Evolutionary conservation across 2,329 filamentous ascomycete species (phyloP).

Genomic region (Hansfordia pulvinata): DNA sequence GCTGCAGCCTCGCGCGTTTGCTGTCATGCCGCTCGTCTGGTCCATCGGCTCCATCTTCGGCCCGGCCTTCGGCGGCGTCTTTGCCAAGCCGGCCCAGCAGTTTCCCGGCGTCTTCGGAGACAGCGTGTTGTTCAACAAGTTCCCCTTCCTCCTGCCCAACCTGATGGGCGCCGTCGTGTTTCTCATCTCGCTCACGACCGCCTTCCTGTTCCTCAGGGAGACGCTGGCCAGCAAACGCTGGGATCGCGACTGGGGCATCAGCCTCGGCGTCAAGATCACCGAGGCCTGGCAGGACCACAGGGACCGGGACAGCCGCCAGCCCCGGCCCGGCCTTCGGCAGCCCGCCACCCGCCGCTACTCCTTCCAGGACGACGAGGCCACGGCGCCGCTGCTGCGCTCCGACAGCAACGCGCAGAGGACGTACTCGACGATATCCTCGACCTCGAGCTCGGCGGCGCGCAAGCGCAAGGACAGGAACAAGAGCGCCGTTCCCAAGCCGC

Average conservation of each 20-base stretch:
- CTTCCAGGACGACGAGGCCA: conserved; percentile 41
- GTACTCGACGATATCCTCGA: no score
- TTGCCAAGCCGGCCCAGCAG: conserved; percentile 68
- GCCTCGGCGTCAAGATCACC: conserved; percentile 55
- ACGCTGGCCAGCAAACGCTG: conserved; percentile 62
- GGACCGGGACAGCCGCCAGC: conserved; percentile 11
- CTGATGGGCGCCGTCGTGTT: conserved; percentile 66
- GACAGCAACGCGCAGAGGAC: conserved; percentile 6
- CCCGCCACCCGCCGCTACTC: conserved; percentile 25
- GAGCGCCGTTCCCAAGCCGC: conserved; percentile 7
- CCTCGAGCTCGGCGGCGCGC: no score
- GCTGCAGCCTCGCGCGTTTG: conserved; percentile 79
- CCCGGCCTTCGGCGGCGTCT: conserved; percentile 73
- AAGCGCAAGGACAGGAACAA: conserved; percentile 8
- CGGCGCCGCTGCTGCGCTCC: conserved; percentile 36
- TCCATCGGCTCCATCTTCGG: conserved; percentile 79
- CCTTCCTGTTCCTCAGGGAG: conserved; percentile 73
- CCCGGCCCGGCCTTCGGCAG: not conserved
- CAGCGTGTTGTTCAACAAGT: conserved; percentile 55
- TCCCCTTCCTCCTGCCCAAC: conserved; percentile 78
- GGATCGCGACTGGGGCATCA: conserved; percentile 59
- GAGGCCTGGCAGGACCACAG: conserved; percentile 17
- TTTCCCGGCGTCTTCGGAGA: conserved; percentile 58
- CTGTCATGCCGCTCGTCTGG: conserved; percentile 85
- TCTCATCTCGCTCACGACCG: conserved; percentile 58